These are phyloP conservation scores for Eutrema japonicum DNA, from an alignment of 345 rosid genomes.

Conservation along the genomic window DNA sequence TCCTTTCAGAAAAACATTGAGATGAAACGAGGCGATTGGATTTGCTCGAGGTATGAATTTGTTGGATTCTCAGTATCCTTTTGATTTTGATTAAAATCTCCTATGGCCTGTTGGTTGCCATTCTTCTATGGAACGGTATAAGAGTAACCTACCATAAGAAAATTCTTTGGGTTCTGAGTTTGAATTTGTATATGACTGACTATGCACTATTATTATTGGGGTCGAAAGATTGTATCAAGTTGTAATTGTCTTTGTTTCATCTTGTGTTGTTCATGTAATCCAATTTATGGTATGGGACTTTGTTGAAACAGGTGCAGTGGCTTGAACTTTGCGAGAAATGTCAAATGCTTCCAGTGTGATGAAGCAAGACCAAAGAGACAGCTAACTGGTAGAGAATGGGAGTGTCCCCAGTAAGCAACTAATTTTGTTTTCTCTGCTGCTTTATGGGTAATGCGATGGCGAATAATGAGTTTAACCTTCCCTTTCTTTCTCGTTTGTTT, in stretches of 20 bases:
- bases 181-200: constrained; percentile 2
- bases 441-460: constrained; percentile 7
- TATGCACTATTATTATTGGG: not conserved
- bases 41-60: constrained; percentile 66
- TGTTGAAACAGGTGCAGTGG: constrained; percentile 77
- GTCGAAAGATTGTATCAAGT: not conserved
- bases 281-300: constrained; percentile 17
- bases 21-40: constrained; percentile 98
- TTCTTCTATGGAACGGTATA: constrained; percentile 2
- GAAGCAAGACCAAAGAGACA: constrained; percentile 85
- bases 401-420: constrained; percentile 89
- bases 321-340: constrained; percentile 91
- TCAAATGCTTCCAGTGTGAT: constrained; percentile 86
- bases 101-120: not conserved
- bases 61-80: not conserved
- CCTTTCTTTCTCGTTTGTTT: constrained; percentile 27
- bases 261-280: constrained; percentile 12
- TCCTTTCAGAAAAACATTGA: constrained; percentile 55
- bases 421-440: constrained; percentile 18
- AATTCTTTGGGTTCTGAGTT: constrained; percentile 4
- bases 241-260: constrained; percentile 26
- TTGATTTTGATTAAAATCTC: not conserved
- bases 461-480: constrained; percentile 33
- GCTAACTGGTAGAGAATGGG: constrained; percentile 95
- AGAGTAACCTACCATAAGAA: not conserved